Base-by-base conservation (phyloP, 1,284 basidiomycete species). In the Fistulina hepatica region DNA sequence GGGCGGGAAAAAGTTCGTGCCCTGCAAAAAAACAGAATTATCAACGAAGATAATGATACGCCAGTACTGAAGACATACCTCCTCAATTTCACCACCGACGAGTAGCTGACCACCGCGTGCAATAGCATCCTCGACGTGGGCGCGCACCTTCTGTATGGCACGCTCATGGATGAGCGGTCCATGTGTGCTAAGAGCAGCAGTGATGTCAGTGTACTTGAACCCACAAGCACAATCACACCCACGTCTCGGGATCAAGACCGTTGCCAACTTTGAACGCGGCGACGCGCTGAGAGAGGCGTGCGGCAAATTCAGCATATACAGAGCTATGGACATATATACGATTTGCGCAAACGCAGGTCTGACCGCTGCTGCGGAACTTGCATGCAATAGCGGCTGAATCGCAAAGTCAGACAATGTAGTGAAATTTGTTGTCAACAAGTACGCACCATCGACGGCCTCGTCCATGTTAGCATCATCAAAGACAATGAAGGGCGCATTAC, bases 401-500 rank as follows among this genome's bases (percentile, higher is more conserved):
- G 16, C 22, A 21, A 23, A 34, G 28, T 42, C 15, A 42, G 32
- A 15, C 34, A 40, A 27, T 33, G 15, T 16, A 21, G 11, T 5
- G 3, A n/a, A n/a, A 6, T 1, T 10, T 19, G 13, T 40, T 23
- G 19, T 17, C 10, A 19, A 9, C 9, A 23, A 47, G 54, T 21
- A n/a, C n/a, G n/a, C 43, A 79, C 81, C 77, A 45, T 82, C 80
- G n/a, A 98, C 88, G 19, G 95, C 95, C 37, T 82, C 80, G 44
- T 92, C 86, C 37, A 99, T 72, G 55, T 98, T 82, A 0, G 93
- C 93, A 53, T 98, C 95, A 44, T 92, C 86, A 55, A 99, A 98
- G 6, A 99, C 90, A 48, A 95, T 94, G 61, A 94, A 94, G 0
- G 92, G 84, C 0, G 89, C 76, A 46, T 94, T 97, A 34, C 93